phyloP scores from a whole-genome alignment of 129 eudicot genomes.

The Chrysanthemum lavandulifolium region DNA sequence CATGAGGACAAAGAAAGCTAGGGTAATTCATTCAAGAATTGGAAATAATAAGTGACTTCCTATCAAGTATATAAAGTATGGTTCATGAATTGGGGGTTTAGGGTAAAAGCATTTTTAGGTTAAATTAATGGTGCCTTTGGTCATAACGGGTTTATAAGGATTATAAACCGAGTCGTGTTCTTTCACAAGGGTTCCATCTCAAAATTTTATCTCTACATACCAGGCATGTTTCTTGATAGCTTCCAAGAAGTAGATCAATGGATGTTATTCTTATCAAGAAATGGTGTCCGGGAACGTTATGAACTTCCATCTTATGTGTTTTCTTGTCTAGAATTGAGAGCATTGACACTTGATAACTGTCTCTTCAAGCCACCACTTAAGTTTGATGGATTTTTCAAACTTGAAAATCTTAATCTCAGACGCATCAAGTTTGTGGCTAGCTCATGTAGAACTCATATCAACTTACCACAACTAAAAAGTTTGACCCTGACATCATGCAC shows the following conservation, averaged over 20 bases:
- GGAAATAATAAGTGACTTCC: too few species aligned
- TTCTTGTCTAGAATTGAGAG: slow-evolving; percentile 15
- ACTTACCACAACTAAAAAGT: slow-evolving; percentile 13
- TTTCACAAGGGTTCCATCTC: background rate
- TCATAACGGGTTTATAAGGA: slow-evolving; percentile 4
- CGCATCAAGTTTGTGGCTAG: slow-evolving; percentile 8
- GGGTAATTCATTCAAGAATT: too few species aligned
- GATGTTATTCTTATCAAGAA: slow-evolving; percentile 24
- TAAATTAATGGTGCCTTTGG: background rate
- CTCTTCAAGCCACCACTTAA: slow-evolving; percentile 13
- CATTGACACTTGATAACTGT: background rate
- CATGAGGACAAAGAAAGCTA: too few species aligned
- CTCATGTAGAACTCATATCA: background rate
- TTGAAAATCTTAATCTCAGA: background rate
- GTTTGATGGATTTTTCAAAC: slow-evolving; percentile 18
- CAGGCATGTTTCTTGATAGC: slow-evolving; percentile 12
- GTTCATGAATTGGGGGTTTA: too few species aligned
- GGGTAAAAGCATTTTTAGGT: too few species aligned
- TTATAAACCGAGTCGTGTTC: slow-evolving; percentile 4
- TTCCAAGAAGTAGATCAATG: slow-evolving; percentile 27
- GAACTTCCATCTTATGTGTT: background rate
- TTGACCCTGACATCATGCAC: background rate
- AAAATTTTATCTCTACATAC: slow-evolving; percentile 13
- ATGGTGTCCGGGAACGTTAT: slow-evolving; percentile 18
- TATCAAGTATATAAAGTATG: too few species aligned